A percentile compares a stretch with the other conserved stretches of the same genome.
phyloP scores from a whole-genome alignment of 805 yeast genomes.

The Nakazawaea pomicola region DNA sequence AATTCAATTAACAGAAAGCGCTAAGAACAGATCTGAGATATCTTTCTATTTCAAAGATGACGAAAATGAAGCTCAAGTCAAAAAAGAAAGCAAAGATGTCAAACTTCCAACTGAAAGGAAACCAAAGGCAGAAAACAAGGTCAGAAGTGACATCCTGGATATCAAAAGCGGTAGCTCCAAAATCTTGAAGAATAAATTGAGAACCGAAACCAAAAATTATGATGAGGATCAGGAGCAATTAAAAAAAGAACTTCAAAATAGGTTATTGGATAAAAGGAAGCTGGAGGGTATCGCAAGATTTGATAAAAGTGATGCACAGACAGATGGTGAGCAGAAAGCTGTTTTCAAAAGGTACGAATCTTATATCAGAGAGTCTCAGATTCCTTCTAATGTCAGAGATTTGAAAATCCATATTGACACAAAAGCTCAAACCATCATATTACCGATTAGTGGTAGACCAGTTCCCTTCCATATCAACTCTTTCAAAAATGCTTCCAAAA shows the following conservation, averaged over 20 bases:
- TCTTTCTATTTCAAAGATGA: conserved; percentile 80
- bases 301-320: conserved; percentile 67
- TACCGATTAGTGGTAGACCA: conserved; percentile 93
- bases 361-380: conserved; percentile 87
- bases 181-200: conserved; percentile 70
- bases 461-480: conserved; percentile 97
- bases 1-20: conserved; percentile 63
- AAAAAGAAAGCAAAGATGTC: conserved; percentile 24
- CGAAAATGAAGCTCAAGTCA: conserved; percentile 41
- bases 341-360: conserved; percentile 93
- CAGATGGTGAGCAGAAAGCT: conserved; percentile 53
- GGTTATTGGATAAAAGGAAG: conserved; percentile 78
- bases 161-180: conserved; percentile 51
- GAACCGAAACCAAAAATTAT: conserved; percentile 68
- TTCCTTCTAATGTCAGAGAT: conserved; percentile 79
- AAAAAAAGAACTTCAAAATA: conserved; percentile 76
- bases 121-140: conserved; percentile 22
- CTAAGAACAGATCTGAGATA: conserved; percentile 67
- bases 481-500: conserved; percentile 89
- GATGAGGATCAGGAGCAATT: conserved; percentile 78
- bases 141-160: conserved; percentile 35
- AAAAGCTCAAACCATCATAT: conserved; percentile 80
- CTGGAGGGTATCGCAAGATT: conserved; percentile 82
- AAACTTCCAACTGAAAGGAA: conserved; percentile 17
- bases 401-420: conserved; percentile 82